phyloP scores from a whole-genome alignment of 371 early-diverging fungal genomes.

The Lichtheimia corymbifera region DNA sequence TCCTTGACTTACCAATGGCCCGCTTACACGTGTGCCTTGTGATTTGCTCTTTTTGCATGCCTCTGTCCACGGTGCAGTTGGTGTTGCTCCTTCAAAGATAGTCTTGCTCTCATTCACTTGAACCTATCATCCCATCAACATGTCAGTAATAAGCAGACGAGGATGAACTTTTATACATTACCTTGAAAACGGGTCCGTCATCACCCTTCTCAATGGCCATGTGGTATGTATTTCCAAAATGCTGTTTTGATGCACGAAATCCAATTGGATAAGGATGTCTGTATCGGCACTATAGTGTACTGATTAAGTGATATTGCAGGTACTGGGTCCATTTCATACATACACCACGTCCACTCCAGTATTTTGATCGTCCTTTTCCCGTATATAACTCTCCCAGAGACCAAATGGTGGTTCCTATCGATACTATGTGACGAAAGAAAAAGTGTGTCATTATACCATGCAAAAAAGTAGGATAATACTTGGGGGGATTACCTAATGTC shows the following conservation, averaged over 20 bases:
- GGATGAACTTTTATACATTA: slow-evolving; percentile 3
- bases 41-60: slow-evolving; percentile 51
- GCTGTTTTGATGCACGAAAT: slow-evolving; percentile 53
- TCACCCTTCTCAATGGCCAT: slow-evolving; percentile 51
- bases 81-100: slow-evolving; percentile 46
- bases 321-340: neutral
- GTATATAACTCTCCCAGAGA: slow-evolving; percentile 33
- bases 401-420: slow-evolving; percentile 52
- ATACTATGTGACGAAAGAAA: slow-evolving; percentile 7
- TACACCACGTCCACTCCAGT: slow-evolving; percentile 53
- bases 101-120: slow-evolving; percentile 30
- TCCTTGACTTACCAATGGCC: slow-evolving; percentile 40
- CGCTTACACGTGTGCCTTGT: slow-evolving; percentile 49
- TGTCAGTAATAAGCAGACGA: neutral
- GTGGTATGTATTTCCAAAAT: slow-evolving; percentile 54
- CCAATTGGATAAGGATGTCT: slow-evolving; percentile 62
- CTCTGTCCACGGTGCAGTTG: slow-evolving; percentile 63
- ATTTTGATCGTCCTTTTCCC: slow-evolving; percentile 33
- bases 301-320: neutral
- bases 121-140: slow-evolving; percentile 15
- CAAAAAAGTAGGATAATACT: too few species aligned
- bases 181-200: slow-evolving; percentile 48
- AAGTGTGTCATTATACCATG: neutral
- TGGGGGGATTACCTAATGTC: slow-evolving; percentile 27
- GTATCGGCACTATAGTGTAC: slow-evolving; percentile 43